Base-by-base conservation (phyloP, 2,329 filamentous ascomycete genomes). In the Colletotrichum eremochloae region DNA sequence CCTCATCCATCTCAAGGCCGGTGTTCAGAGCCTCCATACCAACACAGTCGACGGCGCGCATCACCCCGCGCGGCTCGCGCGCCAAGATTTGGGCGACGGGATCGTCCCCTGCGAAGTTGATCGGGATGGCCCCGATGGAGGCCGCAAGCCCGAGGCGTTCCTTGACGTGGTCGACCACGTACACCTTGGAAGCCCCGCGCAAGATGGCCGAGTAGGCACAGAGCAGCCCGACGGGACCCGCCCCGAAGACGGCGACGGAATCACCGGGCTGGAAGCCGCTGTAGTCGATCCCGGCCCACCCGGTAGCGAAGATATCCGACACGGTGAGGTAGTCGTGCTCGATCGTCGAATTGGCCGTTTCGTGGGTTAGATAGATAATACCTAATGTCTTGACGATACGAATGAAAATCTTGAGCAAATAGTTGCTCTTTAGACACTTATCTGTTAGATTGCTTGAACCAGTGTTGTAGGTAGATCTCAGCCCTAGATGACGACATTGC, bases 191-290 rank as follows among this genome's bases (percentile, higher is more conserved):
- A 1, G 77, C 77, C 14, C 76, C 75, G 8, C 76, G 74, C 14
- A 78, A 55, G 24, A 76, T 44, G 44, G 77, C 76, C 46, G 67
- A 74, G 72, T 77, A 78, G 1, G 75, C 74, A n/a, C 44, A 55
- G 86, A 92, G 91, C 7, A 92, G 79, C 1, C 90, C 90, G 1
- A 92, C 89, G 0, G 90, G 89, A 0, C 90, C 89, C 1, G 87
- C 88, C 0, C 90, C 90, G 68, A 92, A 92, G 2, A 92, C 85
- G 1, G 89, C 90, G 2, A 92, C 85, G 18, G 83, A 86, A 75
- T 92, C 89, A 4, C 90, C 89, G 2, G 88, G 80, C 74, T 86
- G 80, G 79, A 91, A 91, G 1, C 89, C 89, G 3, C 87, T 86
- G 2, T 90, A 83, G 3, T 84, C 83, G 36, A 91, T 78, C 1